phyloP scores from a whole-genome alignment of 1,139 yeast genomes.

The Hanseniaspora uvarum region DNA sequence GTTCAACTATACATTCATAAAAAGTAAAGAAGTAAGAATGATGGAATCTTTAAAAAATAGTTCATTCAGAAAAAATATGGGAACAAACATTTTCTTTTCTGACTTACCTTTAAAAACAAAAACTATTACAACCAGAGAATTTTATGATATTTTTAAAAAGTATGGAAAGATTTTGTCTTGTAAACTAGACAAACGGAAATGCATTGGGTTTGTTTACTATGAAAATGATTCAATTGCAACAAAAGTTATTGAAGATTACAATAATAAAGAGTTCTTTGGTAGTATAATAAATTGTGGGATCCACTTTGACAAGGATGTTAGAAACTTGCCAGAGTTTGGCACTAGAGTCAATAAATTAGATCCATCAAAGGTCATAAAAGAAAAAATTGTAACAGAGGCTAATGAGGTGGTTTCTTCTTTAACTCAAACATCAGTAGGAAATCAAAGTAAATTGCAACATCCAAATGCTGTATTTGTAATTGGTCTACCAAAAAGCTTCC shows the following conservation, averaged over 20 bases:
- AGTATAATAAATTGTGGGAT: constrained; percentile 34
- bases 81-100: constrained; percentile 33
- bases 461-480: constrained; percentile 37
- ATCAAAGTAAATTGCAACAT: constrained; percentile 22
- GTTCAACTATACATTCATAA: constrained; percentile 36
- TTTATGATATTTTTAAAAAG: constrained; percentile 37
- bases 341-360: constrained; percentile 25
- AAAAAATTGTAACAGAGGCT: constrained; percentile 23
- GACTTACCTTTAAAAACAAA: constrained; percentile 33
- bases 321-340: constrained; percentile 30
- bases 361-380: constrained; percentile 25
- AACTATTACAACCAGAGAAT: constrained; percentile 34
- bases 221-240: constrained; percentile 35
- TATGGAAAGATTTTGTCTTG: constrained; percentile 40
- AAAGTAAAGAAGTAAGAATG: constrained; percentile 39
- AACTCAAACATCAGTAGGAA: constrained; percentile 9
- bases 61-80: constrained; percentile 26
- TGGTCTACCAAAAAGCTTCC: constrained; percentile 36
- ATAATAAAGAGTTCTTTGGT: constrained; percentile 31
- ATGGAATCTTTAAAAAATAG: constrained; percentile 41
- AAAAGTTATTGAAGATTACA: constrained; percentile 33
- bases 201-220: constrained; percentile 40
- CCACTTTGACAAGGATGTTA: constrained; percentile 36
- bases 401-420: constrained; percentile 13
- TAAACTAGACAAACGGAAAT: constrained; percentile 36